These are phyloP conservation scores for Trypanosoma congolense DNA, from an alignment of 208 protist genomes.

Conservation along the genomic window DNA sequence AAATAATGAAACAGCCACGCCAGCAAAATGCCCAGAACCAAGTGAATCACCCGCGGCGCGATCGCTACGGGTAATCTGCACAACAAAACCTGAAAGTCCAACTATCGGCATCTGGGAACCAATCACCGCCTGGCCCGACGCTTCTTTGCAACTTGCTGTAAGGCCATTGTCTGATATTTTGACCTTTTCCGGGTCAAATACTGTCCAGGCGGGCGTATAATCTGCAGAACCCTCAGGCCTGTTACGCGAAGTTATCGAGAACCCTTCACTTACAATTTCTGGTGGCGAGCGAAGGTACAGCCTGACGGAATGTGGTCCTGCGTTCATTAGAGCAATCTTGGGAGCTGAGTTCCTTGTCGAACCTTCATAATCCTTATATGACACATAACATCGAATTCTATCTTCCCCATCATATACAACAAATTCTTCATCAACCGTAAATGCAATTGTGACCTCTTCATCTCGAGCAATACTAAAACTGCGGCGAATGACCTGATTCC, in stretches of 20 bases:
- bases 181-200: conserved; percentile 45
- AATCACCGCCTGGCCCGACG: conserved; percentile 58
- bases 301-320: conserved; percentile 28
- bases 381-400: conserved; percentile 63
- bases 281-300: conserved; percentile 14
- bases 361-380: conserved; percentile 34
- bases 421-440: conserved; percentile 78
- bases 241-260: conserved; percentile 1
- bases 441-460: conserved; percentile 65
- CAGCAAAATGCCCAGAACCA: conserved; percentile 83
- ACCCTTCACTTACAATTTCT: conserved; percentile 3
- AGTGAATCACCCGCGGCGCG: conserved; percentile 46
- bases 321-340: conserved; percentile 24
- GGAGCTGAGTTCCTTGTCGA: conserved; percentile 13
- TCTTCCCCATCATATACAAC: conserved; percentile 76
- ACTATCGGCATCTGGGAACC: conserved; percentile 55
- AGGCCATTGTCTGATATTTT: conserved; percentile 51
- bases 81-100: conserved; percentile 73
- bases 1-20: conserved; percentile 63
- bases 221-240: conserved; percentile 6
- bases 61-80: conserved; percentile 67
- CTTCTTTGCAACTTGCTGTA: conserved; percentile 55
- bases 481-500: conserved; percentile 31
- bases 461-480: conserved; percentile 58
- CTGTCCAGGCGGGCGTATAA: conserved; percentile 62